A percentile compares a stretch with the other conserved stretches of the same genome.
Evolutionary conservation across 768 basidiomycete species (phyloP).

Genomic region (Termitomyces eurrhizus): DNA sequence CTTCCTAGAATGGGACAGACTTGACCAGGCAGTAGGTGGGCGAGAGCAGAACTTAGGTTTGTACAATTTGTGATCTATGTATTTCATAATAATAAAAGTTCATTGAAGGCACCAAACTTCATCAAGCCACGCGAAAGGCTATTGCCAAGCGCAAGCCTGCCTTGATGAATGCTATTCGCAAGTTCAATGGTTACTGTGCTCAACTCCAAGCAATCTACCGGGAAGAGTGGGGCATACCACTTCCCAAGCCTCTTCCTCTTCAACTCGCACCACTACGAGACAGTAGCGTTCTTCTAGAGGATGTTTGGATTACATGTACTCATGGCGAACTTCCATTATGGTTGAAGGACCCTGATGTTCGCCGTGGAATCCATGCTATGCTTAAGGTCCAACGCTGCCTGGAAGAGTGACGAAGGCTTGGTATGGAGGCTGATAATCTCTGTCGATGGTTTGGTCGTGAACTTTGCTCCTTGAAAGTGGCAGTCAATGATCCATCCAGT

Average conservation of each 20-base stretch:
- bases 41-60: slow-evolving; percentile 28
- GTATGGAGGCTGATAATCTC: slow-evolving; percentile 26
- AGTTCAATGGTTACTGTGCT: slow-evolving; percentile 24
- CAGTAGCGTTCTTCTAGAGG: slow-evolving; percentile 27
- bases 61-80: neutral
- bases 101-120: slow-evolving; percentile 26
- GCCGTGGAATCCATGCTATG: slow-evolving; percentile 17
- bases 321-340: slow-evolving; percentile 21
- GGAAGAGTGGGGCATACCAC: slow-evolving; percentile 23
- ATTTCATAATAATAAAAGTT: no score
- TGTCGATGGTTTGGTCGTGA: slow-evolving; percentile 31
- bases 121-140: slow-evolving; percentile 27
- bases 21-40: slow-evolving; percentile 28
- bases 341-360: slow-evolving; percentile 25
- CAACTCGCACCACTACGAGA: slow-evolving; percentile 24
- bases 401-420: slow-evolving; percentile 17
- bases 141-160: slow-evolving; percentile 29
- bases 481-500: slow-evolving; percentile 18
- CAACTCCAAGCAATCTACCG: slow-evolving; percentile 19
- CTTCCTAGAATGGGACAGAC: slow-evolving; percentile 34
- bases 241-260: slow-evolving; percentile 28
- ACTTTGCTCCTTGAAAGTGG: slow-evolving; percentile 21
- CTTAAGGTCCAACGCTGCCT: slow-evolving; percentile 11
- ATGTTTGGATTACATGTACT: slow-evolving; percentile 29
- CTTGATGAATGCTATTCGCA: slow-evolving; percentile 24